Base-by-base conservation (phyloP, 805 yeast species). In the Metschnikowia orientalis region DNA sequence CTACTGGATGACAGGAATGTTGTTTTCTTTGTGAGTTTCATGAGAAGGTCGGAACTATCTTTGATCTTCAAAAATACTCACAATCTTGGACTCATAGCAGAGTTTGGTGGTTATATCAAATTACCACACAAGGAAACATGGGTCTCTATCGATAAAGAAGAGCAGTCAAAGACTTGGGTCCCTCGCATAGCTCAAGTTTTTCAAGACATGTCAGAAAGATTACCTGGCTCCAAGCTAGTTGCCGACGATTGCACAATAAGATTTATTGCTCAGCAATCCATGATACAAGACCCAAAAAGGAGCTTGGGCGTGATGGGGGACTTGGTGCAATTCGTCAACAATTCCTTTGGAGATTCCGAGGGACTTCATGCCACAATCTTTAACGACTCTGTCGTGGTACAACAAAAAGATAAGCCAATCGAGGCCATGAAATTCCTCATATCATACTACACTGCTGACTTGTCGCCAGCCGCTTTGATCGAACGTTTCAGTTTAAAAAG, bases 11-110 rank as follows among this genome's bases (percentile, higher is more conserved):
- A 79, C 1, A 45, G 54, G 7, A 87, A 86, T 49, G 64, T 71
- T 27, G 88, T 90, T 2, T 89, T 81, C 51, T 69, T 89, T 3
- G 68, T 82, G 35, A 79, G 88, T 42, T 73, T 76, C 27, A 71
- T 79, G 49, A 78, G 77, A 32, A 69, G 81, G 38, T 57, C 68
- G 2, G 84, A 79, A 25, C 59, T 89, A 50, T 84, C 81, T 40
- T 67, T 84, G 34, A 60, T 77, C 33, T 88, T 80, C 59, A 68
- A 81, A 12, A 71, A 86, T 44, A 70, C 77, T 4, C 75, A 81
- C 1, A 75, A 75, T 24, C 50, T 89, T 18, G 97, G 97, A 0
- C 63, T 90, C 32, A 78, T 90, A 42, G 95, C 96, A 1, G 97
- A 89, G 56, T 80, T 81, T 51, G 97, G 97, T 22, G 94, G 87